Percentiles rank a stretch among this genome's conserved stretches.
phyloP scores from a whole-genome alignment of 2,329 filamentous ascomycete species.

The Trichoderma gracile region DNA sequence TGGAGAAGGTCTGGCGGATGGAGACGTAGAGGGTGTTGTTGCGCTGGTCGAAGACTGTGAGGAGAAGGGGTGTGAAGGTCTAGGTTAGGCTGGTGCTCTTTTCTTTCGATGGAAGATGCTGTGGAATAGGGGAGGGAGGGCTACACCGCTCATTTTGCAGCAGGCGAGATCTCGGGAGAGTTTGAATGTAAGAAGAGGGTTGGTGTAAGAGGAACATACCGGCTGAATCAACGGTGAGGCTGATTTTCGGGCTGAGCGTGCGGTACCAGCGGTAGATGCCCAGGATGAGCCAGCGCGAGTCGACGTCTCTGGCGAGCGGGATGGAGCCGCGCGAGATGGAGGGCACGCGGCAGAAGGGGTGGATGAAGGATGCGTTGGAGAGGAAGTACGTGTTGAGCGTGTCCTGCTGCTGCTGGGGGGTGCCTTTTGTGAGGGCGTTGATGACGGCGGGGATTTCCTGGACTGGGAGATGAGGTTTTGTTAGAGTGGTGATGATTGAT shows the following conservation, averaged over 20 bases:
- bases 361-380: slow-evolving; percentile 69
- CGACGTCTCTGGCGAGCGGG: slow-evolving; percentile 46
- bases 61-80: not conserved
- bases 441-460: slow-evolving; percentile 68
- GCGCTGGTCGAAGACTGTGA: slow-evolving; percentile 64
- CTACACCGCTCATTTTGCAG: too few species aligned
- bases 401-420: slow-evolving; percentile 63
- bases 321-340: slow-evolving; percentile 47
- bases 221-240: slow-evolving; percentile 62
- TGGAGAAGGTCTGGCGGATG: slow-evolving; percentile 71
- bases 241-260: slow-evolving; percentile 73
- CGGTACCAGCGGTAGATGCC: slow-evolving; percentile 83
- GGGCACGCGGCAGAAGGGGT: slow-evolving; percentile 75
- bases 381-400: slow-evolving; percentile 74
- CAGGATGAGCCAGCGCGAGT: slow-evolving; percentile 67
- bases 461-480: slow-evolving; percentile 34
- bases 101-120: too few species aligned
- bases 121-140: too few species aligned
- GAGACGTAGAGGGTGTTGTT: slow-evolving; percentile 70
- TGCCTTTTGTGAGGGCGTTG: slow-evolving; percentile 65
- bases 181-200: not conserved
- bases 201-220: slow-evolving; percentile 39
- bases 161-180: too few species aligned
- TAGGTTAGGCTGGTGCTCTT: too few species aligned
- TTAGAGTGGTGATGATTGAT: not conserved